phyloP scores from a whole-genome alignment of 805 yeast species.

The Ascoidea tarda region DNA sequence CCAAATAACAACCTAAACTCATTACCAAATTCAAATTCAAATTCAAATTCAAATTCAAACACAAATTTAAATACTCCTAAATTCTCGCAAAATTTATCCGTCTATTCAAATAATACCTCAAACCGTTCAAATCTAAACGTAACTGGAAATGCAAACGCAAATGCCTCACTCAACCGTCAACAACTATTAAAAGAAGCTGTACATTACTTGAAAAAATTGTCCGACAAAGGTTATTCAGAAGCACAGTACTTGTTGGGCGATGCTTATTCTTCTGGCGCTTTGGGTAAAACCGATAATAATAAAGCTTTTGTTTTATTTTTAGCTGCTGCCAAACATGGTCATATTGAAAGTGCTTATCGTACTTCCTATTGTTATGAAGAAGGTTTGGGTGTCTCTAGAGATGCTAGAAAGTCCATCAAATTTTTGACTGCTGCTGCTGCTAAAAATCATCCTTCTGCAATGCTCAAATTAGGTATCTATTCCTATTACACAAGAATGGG shows the following conservation, averaged over 20 bases:
- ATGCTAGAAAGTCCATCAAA: slow-evolving; percentile 74
- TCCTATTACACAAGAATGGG: slow-evolving; percentile 83
- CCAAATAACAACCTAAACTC: no score
- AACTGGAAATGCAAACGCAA: no score
- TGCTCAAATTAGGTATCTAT: slow-evolving; percentile 83
- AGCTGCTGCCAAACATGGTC: slow-evolving; percentile 88
- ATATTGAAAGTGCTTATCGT: slow-evolving; percentile 81
- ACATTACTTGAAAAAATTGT: slow-evolving; percentile 49
- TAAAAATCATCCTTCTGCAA: slow-evolving; percentile 91
- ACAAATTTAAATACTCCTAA: neutral
- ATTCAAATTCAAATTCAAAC: neutral
- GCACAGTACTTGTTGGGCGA: slow-evolving; percentile 92
- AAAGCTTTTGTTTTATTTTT: slow-evolving; percentile 71
- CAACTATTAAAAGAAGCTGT: slow-evolving; percentile 68
- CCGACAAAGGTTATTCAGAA: slow-evolving; percentile 73
- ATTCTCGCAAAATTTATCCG: neutral
- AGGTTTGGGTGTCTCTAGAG: slow-evolving; percentile 86
- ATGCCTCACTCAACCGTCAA: slow-evolving; percentile 9
- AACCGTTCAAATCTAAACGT: no score
- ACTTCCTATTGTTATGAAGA: slow-evolving; percentile 87
- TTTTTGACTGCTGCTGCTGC: slow-evolving; percentile 78
- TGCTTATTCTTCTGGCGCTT: slow-evolving; percentile 71
- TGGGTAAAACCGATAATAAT: slow-evolving; percentile 65
- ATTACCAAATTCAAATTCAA: neutral
- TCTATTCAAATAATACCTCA: slow-evolving; percentile 4